Percentiles rank a stretch among this genome's conserved stretches.
These are phyloP conservation scores for Metschnikowia bowlesiae DNA, from an alignment of 805 yeast species.

Conservation along the genomic window DNA sequence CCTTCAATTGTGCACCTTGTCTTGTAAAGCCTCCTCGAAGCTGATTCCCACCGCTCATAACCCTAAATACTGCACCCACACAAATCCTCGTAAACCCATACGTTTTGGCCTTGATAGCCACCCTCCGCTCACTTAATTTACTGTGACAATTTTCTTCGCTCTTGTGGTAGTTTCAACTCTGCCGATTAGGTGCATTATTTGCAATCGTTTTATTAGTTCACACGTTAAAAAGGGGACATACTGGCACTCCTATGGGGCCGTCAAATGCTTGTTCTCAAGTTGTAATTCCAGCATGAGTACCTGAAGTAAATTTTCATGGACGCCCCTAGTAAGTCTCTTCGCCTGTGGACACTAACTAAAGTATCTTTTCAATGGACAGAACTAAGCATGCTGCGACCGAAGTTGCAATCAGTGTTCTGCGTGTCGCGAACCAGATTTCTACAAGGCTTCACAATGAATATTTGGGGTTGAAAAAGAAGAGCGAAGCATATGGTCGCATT, in stretches of 20 bases:
- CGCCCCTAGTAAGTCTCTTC: conserved; percentile 62
- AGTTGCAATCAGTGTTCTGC: background rate
- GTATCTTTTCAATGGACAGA: conserved; percentile 3
- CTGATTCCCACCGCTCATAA: conserved; percentile 72
- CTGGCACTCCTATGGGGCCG: conserved; percentile 65
- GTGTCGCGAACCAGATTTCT: background rate
- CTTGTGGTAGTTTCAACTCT: conserved; percentile 66
- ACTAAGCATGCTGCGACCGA: background rate
- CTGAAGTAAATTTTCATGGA: conserved; percentile 63
- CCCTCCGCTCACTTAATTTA: conserved; percentile 57
- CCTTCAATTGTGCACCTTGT: conserved; percentile 54
- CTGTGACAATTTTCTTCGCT: conserved; percentile 57
- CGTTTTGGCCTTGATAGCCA: conserved; percentile 59
- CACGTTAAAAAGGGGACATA: conserved; percentile 70
- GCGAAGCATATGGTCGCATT: too few relatives aligned
- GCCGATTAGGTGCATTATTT: conserved; percentile 75
- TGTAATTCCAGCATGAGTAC: conserved; percentile 60
- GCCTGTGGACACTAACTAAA: conserved; percentile 14
- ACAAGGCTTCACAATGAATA: background rate
- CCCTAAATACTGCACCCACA: conserved; percentile 88
- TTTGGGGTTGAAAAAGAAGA: too few relatives aligned
- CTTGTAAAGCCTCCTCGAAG: conserved; percentile 62
- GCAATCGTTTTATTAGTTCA: conserved; percentile 85
- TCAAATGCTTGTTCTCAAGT: conserved; percentile 61
- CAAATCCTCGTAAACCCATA: conserved; percentile 78